phyloP scores from a whole-genome alignment of 805 yeast species.

The Spathaspora hagerdaliae region DNA sequence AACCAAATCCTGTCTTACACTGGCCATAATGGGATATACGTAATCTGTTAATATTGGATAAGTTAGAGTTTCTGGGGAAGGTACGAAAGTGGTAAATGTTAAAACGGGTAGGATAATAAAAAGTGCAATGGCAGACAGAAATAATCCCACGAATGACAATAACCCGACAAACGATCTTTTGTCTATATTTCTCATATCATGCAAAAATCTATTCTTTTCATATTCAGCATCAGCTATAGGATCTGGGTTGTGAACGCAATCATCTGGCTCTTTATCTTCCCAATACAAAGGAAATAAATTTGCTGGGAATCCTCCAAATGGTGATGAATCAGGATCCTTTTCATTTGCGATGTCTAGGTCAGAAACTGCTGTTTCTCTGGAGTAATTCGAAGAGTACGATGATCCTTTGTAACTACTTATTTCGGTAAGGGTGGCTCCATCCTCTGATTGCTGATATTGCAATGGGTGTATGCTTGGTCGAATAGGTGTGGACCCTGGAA shows the following conservation, averaged over 20 bases:
- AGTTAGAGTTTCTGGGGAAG: constrained; percentile 9
- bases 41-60: constrained; percentile 42
- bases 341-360: neutral
- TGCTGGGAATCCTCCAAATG: constrained; percentile 97
- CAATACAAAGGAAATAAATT: constrained; percentile 82
- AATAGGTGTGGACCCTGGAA: neutral
- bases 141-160: constrained; percentile 52
- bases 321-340: constrained; percentile 54
- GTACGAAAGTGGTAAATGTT: constrained; percentile 43
- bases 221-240: constrained; percentile 86
- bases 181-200: constrained; percentile 67
- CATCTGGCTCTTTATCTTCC: constrained; percentile 94
- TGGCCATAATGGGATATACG: constrained; percentile 50
- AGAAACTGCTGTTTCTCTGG: neutral
- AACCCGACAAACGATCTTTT: constrained; percentile 58
- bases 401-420: neutral
- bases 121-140: constrained; percentile 57
- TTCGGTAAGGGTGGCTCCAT: neutral
- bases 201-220: constrained; percentile 62
- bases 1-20: constrained; percentile 55
- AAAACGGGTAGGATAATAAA: constrained; percentile 79
- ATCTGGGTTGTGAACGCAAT: constrained; percentile 92
- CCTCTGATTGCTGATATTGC: neutral
- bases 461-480: neutral
- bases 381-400: neutral